Conservation (phyloP, 2,329 filamentous ascomycete genomes). For the Colletotrichum sp. region DNA sequence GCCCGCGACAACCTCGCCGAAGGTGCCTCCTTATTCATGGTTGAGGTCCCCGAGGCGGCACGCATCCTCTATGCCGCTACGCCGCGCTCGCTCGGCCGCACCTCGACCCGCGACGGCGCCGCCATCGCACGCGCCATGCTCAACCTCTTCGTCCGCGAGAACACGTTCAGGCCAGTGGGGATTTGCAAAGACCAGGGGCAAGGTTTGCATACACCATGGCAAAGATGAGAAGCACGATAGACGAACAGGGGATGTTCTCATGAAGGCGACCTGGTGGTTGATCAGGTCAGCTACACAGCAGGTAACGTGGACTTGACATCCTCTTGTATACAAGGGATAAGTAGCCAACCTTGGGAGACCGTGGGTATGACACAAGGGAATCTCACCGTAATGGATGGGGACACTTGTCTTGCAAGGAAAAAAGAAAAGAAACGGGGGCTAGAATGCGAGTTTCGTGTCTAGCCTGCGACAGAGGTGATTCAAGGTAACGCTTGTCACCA, state of each 20-base stretch:
- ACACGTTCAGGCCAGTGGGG: slow-evolving; percentile 39
- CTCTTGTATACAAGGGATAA: neutral
- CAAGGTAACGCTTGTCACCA: no score
- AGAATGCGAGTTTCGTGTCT: no score
- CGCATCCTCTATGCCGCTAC: slow-evolving; percentile 91
- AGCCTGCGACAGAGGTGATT: no score
- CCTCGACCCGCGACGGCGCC: slow-evolving; percentile 93
- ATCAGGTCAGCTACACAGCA: neutral
- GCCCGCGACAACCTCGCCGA: slow-evolving; percentile 96
- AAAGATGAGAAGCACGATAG: neutral
- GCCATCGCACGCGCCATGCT: slow-evolving; percentile 94
- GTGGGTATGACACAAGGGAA: no score
- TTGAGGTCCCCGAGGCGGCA: slow-evolving; percentile 91
- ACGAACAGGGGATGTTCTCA: neutral
- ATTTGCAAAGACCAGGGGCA: neutral
- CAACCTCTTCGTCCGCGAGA: slow-evolving; percentile 78
- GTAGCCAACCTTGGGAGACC: neutral
- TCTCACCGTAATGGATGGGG: no score
- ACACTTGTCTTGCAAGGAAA: neutral
- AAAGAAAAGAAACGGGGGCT: neutral
- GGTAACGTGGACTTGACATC: neutral
- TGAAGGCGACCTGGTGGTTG: neutral
- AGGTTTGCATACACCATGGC: neutral
- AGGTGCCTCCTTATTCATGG: slow-evolving; percentile 97
- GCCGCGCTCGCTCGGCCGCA: slow-evolving; percentile 82